These are phyloP conservation scores for Akanthomyces dipterigenus DNA, from an alignment of 2,329 filamentous ascomycete genomes.

Conservation along the genomic window DNA sequence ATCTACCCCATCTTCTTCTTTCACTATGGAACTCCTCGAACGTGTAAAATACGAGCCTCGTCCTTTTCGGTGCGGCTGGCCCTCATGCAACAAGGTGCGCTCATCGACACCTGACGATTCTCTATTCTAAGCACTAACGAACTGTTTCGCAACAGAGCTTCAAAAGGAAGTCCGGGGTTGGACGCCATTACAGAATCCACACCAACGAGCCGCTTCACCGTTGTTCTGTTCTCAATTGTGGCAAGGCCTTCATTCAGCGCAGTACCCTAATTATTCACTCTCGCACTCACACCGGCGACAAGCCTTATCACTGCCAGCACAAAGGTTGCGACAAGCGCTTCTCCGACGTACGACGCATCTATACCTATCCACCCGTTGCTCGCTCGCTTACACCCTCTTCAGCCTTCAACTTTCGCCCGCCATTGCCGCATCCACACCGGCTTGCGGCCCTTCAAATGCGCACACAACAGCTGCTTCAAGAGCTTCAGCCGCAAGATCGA, in stretches of 20 bases:
- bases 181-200: slow-evolving; percentile 65
- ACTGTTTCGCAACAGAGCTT: slow-evolving; percentile 48
- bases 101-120: not conserved
- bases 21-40: slow-evolving; percentile 55
- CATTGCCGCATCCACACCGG: slow-evolving; percentile 61
- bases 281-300: slow-evolving; percentile 64
- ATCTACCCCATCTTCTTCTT: not conserved
- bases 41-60: slow-evolving; percentile 59
- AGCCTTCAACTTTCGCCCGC: slow-evolving; percentile 60
- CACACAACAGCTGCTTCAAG: slow-evolving; percentile 55
- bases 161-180: slow-evolving; percentile 65
- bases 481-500: slow-evolving; percentile 69
- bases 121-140: not conserved
- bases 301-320: slow-evolving; percentile 62
- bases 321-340: slow-evolving; percentile 61
- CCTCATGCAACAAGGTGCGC: slow-evolving; percentile 54
- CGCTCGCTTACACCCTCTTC: not conserved
- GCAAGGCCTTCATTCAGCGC: slow-evolving; percentile 65
- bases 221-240: slow-evolving; percentile 53
- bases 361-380: not conserved
- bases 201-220: slow-evolving; percentile 64
- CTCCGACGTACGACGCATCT: slow-evolving; percentile 58
- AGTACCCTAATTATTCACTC: slow-evolving; percentile 66
- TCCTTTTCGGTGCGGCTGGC: slow-evolving; percentile 59
- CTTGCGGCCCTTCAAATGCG: slow-evolving; percentile 59